phyloP scores from a whole-genome alignment of 2,329 filamentous ascomycete species.

The Pseudocercospora ulei region DNA sequence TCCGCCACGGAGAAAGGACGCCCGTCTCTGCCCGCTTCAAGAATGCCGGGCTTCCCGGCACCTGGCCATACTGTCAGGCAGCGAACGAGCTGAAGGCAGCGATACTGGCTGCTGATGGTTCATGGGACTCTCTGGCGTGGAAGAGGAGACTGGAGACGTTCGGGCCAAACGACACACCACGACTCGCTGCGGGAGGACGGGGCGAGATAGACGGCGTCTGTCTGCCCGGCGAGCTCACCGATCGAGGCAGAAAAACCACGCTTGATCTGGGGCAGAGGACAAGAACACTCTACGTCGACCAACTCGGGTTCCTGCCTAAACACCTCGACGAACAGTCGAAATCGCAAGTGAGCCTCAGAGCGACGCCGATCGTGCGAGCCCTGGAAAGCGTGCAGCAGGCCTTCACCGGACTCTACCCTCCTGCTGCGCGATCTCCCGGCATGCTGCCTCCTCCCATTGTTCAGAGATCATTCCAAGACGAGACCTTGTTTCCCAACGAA shows the following conservation, averaged over 20 bases:
- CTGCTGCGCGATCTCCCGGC: slow-evolving; percentile 36
- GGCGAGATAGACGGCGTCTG: slow-evolving; percentile 73
- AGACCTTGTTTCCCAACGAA: slow-evolving; percentile 46
- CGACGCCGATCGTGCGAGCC: slow-evolving; percentile 44
- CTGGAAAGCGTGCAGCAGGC: slow-evolving; percentile 45
- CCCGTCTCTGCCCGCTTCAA: slow-evolving; percentile 82
- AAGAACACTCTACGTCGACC: slow-evolving; percentile 44
- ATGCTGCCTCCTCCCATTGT: slow-evolving; percentile 41
- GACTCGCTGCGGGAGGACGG: slow-evolving; percentile 56
- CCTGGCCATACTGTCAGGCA: slow-evolving; percentile 85
- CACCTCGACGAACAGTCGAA: slow-evolving; percentile 34
- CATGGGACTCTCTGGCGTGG: slow-evolving; percentile 53
- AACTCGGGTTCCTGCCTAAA: slow-evolving; percentile 43
- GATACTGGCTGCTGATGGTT: slow-evolving; percentile 47
- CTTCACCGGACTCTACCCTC: slow-evolving; percentile 44
- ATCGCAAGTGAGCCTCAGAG: slow-evolving; percentile 39
- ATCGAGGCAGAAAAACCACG: slow-evolving; percentile 44
- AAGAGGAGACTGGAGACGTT: slow-evolving; percentile 75
- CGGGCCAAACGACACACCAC: slow-evolving; percentile 50
- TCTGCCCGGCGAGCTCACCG: slow-evolving; percentile 49
- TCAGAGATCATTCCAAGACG: slow-evolving; percentile 40
- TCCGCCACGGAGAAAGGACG: slow-evolving; percentile 53
- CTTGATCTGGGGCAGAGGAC: slow-evolving; percentile 42
- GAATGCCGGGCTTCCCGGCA: slow-evolving; percentile 45
- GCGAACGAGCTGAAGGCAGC: slow-evolving; percentile 60